Evolutionary conservation across 495 filamentous ascomycete species (phyloP), one percentile per base, ranked within the genome.

Genomic region (Tuber microsphaerosporum): DNA sequence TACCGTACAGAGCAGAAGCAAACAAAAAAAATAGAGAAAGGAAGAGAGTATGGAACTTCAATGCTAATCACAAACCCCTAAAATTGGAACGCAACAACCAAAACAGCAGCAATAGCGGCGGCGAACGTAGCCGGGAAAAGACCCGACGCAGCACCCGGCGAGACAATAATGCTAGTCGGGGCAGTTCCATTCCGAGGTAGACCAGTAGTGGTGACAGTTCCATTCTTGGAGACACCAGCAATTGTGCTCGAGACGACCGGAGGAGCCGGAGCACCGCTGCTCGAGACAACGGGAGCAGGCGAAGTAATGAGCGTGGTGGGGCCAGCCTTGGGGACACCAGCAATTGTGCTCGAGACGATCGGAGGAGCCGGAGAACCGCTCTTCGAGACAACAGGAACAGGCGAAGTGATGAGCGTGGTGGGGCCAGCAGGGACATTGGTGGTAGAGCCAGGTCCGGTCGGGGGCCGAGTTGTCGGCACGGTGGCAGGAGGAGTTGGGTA

Each of bases 241-340:
- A 65, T 65, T 65, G 56, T 31, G 56, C 56, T 65, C 56, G 45
- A 6, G 45, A 46, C 45, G 45, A 46, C 45, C 45, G 45, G 16
- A 46, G 45, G 45, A 46, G 45, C 45, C 45, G 45, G 45, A 46
- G 45, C 45, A 46, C 45, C 16, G 12, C 45, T 19, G 45, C 45
- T 20, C 16, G 70, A 26, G 34, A 56, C 34, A 37, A 37, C 34
- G 34, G 34, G 34, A 37, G 45, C 46, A 65, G 77, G 45, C 26
- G 41, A 79, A 31, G 77, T 79, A 12, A 79, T 46, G 70, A 79
- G 65, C 19, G 77, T 79, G 31, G 76, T 79, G 42, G 44, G 74
- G n/a, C 26, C 44, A 51, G 43, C 74, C 56, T 34, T 31, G 56
- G 56, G 0, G 26, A 65, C 56, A 16, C 56, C 56, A 31, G 56